Evolutionary conservation across 2,329 filamentous ascomycete genomes (phyloP).

Genomic region (Talaromyces pinophilus): DNA sequence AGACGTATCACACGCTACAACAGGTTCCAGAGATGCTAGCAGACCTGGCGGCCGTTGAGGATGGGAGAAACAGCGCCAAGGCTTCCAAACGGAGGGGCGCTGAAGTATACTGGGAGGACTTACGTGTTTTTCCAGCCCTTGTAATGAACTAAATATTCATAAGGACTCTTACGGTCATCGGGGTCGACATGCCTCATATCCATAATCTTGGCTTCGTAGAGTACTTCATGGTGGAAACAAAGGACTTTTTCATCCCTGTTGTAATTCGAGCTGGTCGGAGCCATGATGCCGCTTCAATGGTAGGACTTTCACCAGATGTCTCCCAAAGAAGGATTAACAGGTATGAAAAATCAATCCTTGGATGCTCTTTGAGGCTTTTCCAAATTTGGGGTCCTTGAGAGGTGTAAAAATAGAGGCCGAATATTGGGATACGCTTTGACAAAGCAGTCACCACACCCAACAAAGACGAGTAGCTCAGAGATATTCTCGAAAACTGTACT

Average conservation of each 20-base stretch:
- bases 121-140: constrained; percentile 99
- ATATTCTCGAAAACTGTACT: background rate
- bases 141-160: constrained; percentile 92
- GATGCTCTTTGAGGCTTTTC: background rate
- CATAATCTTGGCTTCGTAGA: constrained; percentile 96
- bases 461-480: background rate
- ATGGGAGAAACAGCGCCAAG: background rate
- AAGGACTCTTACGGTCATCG: constrained; percentile 70
- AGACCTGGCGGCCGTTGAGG: background rate
- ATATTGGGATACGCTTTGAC: background rate
- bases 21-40: background rate
- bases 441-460: background rate
- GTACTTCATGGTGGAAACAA: constrained; percentile 94
- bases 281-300: constrained; percentile 57
- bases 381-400: background rate
- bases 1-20: background rate
- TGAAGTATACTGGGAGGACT: constrained; percentile 40
- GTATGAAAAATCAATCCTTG: background rate
- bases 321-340: background rate
- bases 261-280: constrained; percentile 58
- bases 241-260: constrained; percentile 85
- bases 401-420: background rate
- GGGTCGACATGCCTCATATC: constrained; percentile 67
- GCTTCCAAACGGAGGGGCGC: constrained; percentile 8
- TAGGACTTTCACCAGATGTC: constrained; percentile 7